A percentile compares a stretch with the other conserved stretches of the same genome.
phyloP scores from a whole-genome alignment of 2,329 filamentous ascomycete genomes.

The Alternaria longipes region DNA sequence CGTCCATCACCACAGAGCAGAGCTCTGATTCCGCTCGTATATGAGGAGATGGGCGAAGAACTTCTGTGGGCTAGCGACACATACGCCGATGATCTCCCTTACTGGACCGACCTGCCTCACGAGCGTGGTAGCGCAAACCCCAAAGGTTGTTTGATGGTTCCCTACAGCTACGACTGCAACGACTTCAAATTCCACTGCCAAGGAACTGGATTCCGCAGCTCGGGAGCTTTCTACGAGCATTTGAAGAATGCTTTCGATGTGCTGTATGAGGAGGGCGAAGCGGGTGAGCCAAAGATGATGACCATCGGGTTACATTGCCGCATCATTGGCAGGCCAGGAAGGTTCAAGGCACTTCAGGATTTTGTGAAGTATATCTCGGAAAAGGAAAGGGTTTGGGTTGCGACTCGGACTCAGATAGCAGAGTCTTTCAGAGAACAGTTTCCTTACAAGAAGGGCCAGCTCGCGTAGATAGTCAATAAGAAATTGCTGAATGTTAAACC shows the following conservation, averaged over 20 bases:
- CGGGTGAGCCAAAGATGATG: slow-evolving; percentile 59
- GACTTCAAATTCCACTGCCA: slow-evolving; percentile 60
- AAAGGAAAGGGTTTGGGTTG: slow-evolving; percentile 66
- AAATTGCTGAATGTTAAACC: background rate
- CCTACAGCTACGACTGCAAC: slow-evolving; percentile 65
- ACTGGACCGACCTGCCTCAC: slow-evolving; percentile 63
- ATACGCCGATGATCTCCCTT: slow-evolving; percentile 65
- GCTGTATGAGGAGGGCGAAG: slow-evolving; percentile 61
- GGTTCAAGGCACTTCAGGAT: slow-evolving; percentile 61
- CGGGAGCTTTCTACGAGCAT: slow-evolving; percentile 57
- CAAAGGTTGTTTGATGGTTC: slow-evolving; percentile 64
- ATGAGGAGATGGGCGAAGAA: slow-evolving; percentile 62
- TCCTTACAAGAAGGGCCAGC: slow-evolving; percentile 58
- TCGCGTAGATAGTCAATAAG: slow-evolving; percentile 29
- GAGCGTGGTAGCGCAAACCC: slow-evolving; percentile 54
- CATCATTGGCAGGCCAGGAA: slow-evolving; percentile 62
- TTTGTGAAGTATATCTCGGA: slow-evolving; percentile 63
- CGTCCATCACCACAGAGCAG: slow-evolving; percentile 57
- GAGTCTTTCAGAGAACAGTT: slow-evolving; percentile 59
- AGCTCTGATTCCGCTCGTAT: slow-evolving; percentile 60
- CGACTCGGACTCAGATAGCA: slow-evolving; percentile 63
- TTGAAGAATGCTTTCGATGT: slow-evolving; percentile 64
- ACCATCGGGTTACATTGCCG: slow-evolving; percentile 64
- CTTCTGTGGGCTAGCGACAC: slow-evolving; percentile 62
- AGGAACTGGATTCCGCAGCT: slow-evolving; percentile 58